Conservation (phyloP, 2,329 filamentous ascomycete genomes). For the Pseudogymnoascus sp. region DNA sequence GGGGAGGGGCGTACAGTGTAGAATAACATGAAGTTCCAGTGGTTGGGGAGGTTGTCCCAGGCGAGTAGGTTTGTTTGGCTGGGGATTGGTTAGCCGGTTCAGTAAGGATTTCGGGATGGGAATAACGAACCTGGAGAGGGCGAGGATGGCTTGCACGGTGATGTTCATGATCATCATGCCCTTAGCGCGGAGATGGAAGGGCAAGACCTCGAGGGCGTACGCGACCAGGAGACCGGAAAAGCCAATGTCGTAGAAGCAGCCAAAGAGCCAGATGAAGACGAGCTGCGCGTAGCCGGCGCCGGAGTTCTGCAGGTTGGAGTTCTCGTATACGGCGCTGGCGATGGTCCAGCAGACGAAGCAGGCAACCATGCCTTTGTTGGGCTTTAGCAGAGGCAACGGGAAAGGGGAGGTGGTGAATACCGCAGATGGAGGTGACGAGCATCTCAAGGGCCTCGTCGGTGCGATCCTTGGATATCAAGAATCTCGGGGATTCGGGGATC, state of each 20-base stretch:
- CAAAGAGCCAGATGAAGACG: constrained; percentile 41
- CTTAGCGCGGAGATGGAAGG: constrained; percentile 36
- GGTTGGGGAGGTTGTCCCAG: constrained; percentile 47
- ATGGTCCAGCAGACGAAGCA: constrained; percentile 43
- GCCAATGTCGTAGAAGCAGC: constrained; percentile 44
- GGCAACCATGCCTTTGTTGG: constrained; percentile 23
- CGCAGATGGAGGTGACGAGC: constrained; percentile 33
- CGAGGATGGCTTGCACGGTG: constrained; percentile 23
- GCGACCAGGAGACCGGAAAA: constrained; percentile 50
- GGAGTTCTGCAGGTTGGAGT: constrained; percentile 26
- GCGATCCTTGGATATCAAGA: constrained; percentile 48
- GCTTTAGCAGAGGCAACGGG: background rate
- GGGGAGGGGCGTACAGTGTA: constrained; percentile 40
- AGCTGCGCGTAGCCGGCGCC: constrained; percentile 34
- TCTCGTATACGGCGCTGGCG: constrained; percentile 35
- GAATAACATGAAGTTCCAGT: constrained; percentile 60
- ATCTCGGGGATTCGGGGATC: constrained; percentile 52
- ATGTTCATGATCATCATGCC: constrained; percentile 52
- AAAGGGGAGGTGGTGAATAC: background rate
- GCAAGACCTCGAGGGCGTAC: constrained; percentile 43
- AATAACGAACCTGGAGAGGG: constrained; percentile 44
- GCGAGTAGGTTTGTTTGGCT: constrained; percentile 56
- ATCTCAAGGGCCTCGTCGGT: constrained; percentile 43
- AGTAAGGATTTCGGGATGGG: constrained; percentile 44
- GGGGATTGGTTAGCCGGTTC: background rate